Evolutionary conservation across 306 rosid genomes (phyloP).

Genomic region (Leucaena leucocephala): DNA sequence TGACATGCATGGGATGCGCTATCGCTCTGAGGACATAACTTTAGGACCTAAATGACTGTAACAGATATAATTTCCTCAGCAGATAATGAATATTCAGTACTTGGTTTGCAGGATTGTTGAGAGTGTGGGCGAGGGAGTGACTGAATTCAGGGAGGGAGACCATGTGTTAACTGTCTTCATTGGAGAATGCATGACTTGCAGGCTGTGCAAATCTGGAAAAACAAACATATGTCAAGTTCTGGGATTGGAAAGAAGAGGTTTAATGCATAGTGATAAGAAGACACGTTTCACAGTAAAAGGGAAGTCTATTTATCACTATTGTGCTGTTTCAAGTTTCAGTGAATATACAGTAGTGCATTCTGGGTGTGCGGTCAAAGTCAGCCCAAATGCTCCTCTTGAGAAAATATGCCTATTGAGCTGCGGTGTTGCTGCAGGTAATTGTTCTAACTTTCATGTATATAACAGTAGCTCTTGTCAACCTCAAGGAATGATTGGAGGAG

Average conservation of each 20-base stretch:
- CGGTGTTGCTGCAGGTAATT: slow-evolving; percentile 93
- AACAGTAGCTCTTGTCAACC: background rate
- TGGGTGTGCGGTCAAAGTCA: slow-evolving; percentile 93
- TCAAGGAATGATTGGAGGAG: background rate
- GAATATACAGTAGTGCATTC: slow-evolving; percentile 90
- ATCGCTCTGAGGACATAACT: slow-evolving; percentile 10
- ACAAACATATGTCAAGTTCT: slow-evolving; percentile 80
- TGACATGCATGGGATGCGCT: slow-evolving; percentile 2
- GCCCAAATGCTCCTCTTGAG: slow-evolving; percentile 69
- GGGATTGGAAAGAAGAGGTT: slow-evolving; percentile 84
- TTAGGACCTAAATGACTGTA: slow-evolving; percentile 13
- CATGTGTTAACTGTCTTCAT: slow-evolving; percentile 90
- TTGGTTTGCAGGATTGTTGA: slow-evolving; percentile 81
- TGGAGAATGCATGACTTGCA: slow-evolving; percentile 86
- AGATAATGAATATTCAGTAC: slow-evolving; percentile 14
- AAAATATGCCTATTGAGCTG: slow-evolving; percentile 92
- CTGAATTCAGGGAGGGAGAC: slow-evolving; percentile 81
- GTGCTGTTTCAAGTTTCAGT: slow-evolving; percentile 97
- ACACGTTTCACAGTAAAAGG: slow-evolving; percentile 88
- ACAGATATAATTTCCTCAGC: slow-evolving; percentile 2
- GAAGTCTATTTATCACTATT: slow-evolving; percentile 83
- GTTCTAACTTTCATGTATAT: slow-evolving; percentile 15
- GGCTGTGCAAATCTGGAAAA: slow-evolving; percentile 76
- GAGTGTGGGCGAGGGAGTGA: slow-evolving; percentile 85
- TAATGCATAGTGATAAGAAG: slow-evolving; percentile 93